Percentiles rank a stretch among this genome's conserved stretches.
These are phyloP conservation scores for Aspergillus fischeri DNA, from an alignment of 2,329 filamentous ascomycete genomes.

Conservation along the genomic window DNA sequence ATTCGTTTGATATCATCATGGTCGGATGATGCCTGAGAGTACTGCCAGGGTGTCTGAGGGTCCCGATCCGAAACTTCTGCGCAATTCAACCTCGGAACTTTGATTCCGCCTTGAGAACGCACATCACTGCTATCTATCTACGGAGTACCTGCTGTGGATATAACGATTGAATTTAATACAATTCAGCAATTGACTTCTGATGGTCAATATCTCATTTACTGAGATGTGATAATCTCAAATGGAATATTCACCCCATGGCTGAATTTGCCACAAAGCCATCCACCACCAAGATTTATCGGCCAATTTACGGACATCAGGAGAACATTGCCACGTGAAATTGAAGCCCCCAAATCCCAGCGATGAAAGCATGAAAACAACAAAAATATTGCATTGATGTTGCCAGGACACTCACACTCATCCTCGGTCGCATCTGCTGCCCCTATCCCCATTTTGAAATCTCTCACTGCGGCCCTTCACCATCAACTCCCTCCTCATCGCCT, in stretches of 20 bases:
- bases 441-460: constrained; percentile 1
- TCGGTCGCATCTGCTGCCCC: neutral
- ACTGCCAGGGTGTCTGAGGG: neutral
- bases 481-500: constrained; percentile 5
- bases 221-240: neutral
- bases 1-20: neutral
- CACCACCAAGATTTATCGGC: too few relatives aligned
- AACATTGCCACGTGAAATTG: neutral
- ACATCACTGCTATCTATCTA: neutral
- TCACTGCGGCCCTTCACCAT: neutral
- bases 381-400: neutral
- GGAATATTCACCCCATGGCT: neutral
- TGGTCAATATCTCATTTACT: neutral
- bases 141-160: too few relatives aligned
- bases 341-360: neutral
- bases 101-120: constrained; percentile 9
- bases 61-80: constrained; percentile 17
- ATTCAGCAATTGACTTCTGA: neutral
- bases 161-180: too few relatives aligned
- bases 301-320: neutral
- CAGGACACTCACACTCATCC: neutral
- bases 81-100: constrained; percentile 21
- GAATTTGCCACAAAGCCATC: neutral
- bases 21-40: neutral
- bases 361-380: too few relatives aligned